Evolutionary conservation across 805 yeast species (phyloP).

Genomic region (Candida ortonii): DNA sequence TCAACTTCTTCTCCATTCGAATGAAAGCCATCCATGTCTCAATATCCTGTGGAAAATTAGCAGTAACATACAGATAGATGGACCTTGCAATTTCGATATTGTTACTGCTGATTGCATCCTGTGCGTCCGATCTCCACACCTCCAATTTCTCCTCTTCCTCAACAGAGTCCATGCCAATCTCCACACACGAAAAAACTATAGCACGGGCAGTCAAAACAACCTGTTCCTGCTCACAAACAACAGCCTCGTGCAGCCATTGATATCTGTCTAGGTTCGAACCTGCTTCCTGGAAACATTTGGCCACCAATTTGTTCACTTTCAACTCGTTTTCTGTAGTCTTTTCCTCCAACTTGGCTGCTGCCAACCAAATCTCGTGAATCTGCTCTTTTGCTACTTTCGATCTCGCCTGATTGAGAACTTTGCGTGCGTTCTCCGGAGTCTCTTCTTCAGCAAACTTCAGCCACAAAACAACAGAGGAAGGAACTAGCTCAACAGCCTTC

Average conservation of each 20-base stretch:
- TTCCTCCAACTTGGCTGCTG: conserved; percentile 69
- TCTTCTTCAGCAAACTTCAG: conserved; percentile 48
- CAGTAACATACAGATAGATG: conserved; percentile 45
- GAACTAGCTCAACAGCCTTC: conserved; percentile 69
- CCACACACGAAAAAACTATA: conserved; percentile 45
- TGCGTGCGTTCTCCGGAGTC: conserved; percentile 47
- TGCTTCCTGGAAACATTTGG: conserved; percentile 45
- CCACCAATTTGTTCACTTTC: conserved; percentile 46
- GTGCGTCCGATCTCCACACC: conserved; percentile 39
- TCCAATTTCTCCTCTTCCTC: conserved; percentile 27
- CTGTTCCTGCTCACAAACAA: conserved; percentile 46
- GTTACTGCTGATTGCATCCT: conserved; percentile 23
- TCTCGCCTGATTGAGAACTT: conserved; percentile 58
- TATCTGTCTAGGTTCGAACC: conserved; percentile 35
- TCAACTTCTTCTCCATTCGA: conserved; percentile 30
- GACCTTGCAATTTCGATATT: conserved; percentile 41
- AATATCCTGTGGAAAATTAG: conserved; percentile 44
- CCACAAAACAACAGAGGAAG: conserved; percentile 67
- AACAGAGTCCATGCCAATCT: conserved; percentile 21
- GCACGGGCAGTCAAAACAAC: conserved; percentile 50
- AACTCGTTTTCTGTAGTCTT: conserved; percentile 39
- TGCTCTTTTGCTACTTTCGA: conserved; percentile 47
- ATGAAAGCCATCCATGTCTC: conserved; percentile 51
- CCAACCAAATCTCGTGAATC: conserved; percentile 60
- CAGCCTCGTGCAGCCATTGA: conserved; percentile 59